phyloP scores from a whole-genome alignment of 345 rosid species.

The Durio zibethinus region DNA sequence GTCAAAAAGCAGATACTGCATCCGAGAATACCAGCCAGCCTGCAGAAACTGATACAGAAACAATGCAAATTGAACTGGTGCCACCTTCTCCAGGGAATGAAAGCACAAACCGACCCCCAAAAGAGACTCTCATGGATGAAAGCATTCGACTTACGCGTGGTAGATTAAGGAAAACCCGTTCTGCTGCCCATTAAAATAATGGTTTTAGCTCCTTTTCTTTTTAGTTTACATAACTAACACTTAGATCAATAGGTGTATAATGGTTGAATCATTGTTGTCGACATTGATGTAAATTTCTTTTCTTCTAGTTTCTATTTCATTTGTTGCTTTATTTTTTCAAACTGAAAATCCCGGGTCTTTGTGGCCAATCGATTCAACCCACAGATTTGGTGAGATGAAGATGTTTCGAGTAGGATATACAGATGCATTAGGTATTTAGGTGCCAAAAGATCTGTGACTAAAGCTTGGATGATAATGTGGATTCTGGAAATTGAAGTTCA shows the following conservation, averaged over 20 bases:
- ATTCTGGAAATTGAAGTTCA: no score
- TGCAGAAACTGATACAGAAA: constrained; percentile 38
- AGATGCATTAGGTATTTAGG: not conserved
- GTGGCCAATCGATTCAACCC: not conserved
- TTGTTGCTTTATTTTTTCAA: constrained; percentile 41
- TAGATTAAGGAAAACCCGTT: constrained; percentile 51
- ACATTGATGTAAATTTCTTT: constrained; percentile 41
- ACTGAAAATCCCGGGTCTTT: not conserved
- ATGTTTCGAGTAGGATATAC: not conserved
- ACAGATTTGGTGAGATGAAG: not conserved
- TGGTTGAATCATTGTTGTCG: constrained; percentile 25
- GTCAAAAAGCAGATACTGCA: constrained; percentile 25
- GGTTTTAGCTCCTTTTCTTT: constrained; percentile 1
- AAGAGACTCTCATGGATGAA: constrained; percentile 57
- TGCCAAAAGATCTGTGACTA: not conserved
- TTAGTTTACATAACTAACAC: constrained; percentile 27
- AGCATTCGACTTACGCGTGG: constrained; percentile 35
- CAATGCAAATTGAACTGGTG: constrained; percentile 40
- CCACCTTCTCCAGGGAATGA: constrained; percentile 39
- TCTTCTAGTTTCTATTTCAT: constrained; percentile 33
- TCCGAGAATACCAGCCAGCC: constrained; percentile 36
- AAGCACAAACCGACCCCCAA: constrained; percentile 36
- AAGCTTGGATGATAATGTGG: no score
- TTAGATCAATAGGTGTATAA: constrained; percentile 30
- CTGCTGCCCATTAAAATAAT: constrained; percentile 36